These are phyloP conservation scores for Tolypocladium endophyticum DNA, from an alignment of 2,329 filamentous ascomycete species.

Conservation along the genomic window DNA sequence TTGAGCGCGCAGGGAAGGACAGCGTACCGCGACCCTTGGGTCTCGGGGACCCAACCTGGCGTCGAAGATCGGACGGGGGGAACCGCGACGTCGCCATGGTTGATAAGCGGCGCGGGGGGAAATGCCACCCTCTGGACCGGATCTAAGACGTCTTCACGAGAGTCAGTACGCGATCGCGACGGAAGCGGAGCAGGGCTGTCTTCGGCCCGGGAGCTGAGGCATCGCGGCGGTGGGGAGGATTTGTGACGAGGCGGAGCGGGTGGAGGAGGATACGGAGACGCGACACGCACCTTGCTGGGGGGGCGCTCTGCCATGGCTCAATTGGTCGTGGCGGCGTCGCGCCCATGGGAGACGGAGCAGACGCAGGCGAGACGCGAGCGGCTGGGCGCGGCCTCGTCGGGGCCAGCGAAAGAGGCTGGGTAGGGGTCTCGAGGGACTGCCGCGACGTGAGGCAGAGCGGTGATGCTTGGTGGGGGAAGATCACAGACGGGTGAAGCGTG, in stretches of 20 bases:
- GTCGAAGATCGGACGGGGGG: conserved; percentile 34
- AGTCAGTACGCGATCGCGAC: conserved; percentile 8
- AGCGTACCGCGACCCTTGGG: conserved; percentile 44
- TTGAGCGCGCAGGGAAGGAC: not conserved
- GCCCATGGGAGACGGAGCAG: conserved; percentile 27
- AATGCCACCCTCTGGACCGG: conserved; percentile 23
- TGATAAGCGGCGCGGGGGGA: conserved; percentile 15
- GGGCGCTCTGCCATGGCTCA: conserved; percentile 38
- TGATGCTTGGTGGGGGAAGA: not conserved
- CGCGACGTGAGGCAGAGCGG: not conserved
- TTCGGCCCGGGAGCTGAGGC: not conserved
- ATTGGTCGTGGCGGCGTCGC: conserved; percentile 28
- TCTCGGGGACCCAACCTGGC: conserved; percentile 44
- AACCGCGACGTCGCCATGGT: conserved; percentile 38
- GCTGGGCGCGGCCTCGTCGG: not conserved
- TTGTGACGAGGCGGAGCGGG: not conserved
- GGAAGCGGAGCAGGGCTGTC: not conserved
- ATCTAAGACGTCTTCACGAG: conserved; percentile 30
- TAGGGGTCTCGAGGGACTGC: not conserved
- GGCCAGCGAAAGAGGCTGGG: not conserved
- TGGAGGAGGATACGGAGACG: conserved; percentile 1
- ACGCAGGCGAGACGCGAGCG: not conserved
- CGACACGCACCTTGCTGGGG: conserved; percentile 31
- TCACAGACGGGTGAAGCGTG: not conserved
- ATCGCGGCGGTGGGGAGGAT: not conserved